Percentiles rank a stretch among this genome's conserved stretches.
These are phyloP conservation scores for Podospora australis DNA, from an alignment of 495 filamentous ascomycete genomes.

Conservation along the genomic window DNA sequence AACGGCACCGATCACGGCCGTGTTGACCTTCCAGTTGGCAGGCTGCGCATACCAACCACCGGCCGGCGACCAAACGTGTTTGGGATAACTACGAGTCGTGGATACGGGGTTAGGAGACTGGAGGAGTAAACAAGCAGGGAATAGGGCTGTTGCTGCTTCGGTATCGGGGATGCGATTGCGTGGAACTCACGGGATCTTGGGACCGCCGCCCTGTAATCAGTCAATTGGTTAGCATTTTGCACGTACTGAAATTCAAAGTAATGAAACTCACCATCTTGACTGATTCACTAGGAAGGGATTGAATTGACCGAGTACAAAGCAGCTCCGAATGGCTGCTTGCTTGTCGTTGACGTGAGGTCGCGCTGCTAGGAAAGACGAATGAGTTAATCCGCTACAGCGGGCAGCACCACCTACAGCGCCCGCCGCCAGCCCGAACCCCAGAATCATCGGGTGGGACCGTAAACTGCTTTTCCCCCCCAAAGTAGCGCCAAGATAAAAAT, in stretches of 20 bases:
- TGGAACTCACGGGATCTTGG: conserved; percentile 79
- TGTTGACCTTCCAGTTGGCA: conserved; percentile 90
- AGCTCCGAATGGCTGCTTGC: background rate
- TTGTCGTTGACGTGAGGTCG: conserved; percentile 8
- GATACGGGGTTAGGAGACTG: conserved; percentile 8
- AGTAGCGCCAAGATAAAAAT: too few relatives aligned
- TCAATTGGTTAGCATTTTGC: conserved; percentile 28
- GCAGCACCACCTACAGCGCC: background rate
- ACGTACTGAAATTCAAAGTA: background rate
- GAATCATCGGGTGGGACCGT: background rate
- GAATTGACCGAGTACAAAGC: conserved; percentile 9
- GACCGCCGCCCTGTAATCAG: conserved; percentile 57
- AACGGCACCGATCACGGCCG: conserved; percentile 68
- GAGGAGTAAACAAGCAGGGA: background rate
- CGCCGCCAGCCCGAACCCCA: background rate
- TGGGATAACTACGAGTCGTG: conserved; percentile 67
- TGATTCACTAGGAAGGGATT: conserved; percentile 9
- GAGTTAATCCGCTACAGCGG: conserved; percentile 3
- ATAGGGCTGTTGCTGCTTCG: conserved; percentile 10
- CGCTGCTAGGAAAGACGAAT: background rate
- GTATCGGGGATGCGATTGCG: background rate
- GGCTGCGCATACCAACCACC: conserved; percentile 97
- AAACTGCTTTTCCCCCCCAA: background rate
- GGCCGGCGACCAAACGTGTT: conserved; percentile 97
- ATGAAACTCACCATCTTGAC: conserved; percentile 27